Conservation (phyloP, 805 yeast species). For the Cyberlindnera lachancei region DNA sequence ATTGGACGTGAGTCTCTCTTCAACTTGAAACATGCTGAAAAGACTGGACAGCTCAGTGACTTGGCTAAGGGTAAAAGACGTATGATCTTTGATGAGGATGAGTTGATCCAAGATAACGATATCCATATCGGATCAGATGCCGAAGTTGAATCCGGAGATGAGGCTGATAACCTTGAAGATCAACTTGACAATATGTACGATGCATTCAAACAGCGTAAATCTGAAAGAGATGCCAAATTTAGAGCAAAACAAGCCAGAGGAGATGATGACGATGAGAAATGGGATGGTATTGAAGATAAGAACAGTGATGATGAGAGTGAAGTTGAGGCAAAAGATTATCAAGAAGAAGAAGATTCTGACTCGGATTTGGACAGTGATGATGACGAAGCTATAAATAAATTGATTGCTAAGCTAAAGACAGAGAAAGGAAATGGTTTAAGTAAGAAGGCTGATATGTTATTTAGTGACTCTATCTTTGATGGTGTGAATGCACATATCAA, state of each 20-base stretch:
- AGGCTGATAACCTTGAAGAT: conserved; percentile 63
- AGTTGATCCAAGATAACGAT: conserved; percentile 46
- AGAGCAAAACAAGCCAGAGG: conserved; percentile 70
- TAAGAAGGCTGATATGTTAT: conserved; percentile 36
- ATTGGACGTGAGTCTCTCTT: conserved; percentile 75
- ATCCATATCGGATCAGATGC: conserved; percentile 45
- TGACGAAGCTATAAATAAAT: conserved; percentile 57
- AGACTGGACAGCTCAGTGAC: conserved; percentile 72
- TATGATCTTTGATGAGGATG: conserved; percentile 51
- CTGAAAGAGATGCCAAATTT: conserved; percentile 62
- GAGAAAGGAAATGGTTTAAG: conserved; percentile 33
- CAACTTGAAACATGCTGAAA: conserved; percentile 77
- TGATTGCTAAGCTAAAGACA: conserved; percentile 50
- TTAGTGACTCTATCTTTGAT: conserved; percentile 47
- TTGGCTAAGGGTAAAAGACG: conserved; percentile 70
- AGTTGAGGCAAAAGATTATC: conserved; percentile 32
- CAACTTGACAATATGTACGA: conserved; percentile 80
- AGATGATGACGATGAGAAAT: conserved; percentile 64
- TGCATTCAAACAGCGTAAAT: conserved; percentile 55
- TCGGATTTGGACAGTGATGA: conserved; percentile 50
- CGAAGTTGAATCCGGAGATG: conserved; percentile 38
- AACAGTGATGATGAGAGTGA: conserved; percentile 29
- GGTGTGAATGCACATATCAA: conserved; percentile 34
- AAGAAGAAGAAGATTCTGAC: conserved; percentile 27
- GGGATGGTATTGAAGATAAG: conserved; percentile 66